phyloP scores from a whole-genome alignment of 495 filamentous ascomycete species.

The Lasiosphaeria hispida region DNA sequence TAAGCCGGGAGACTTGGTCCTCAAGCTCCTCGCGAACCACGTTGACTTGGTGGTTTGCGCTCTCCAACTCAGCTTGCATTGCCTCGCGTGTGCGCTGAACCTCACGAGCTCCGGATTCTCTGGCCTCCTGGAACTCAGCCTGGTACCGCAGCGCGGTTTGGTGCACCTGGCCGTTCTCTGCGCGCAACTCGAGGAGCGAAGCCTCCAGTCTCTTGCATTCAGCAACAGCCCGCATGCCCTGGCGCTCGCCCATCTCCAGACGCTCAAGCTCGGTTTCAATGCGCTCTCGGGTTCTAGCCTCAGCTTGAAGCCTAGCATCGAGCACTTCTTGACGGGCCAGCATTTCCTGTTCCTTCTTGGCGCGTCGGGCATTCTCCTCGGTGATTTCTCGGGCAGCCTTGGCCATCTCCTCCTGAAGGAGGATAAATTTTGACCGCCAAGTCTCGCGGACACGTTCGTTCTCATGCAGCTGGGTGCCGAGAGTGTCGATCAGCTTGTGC shows the following conservation, averaged over 20 bases:
- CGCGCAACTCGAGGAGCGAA: slow-evolving; percentile 59
- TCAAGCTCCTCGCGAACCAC: slow-evolving; percentile 75
- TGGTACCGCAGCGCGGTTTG: slow-evolving; percentile 67
- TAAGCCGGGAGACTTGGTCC: slow-evolving; percentile 63
- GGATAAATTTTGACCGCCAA: slow-evolving; percentile 76
- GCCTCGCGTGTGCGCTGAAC: slow-evolving; percentile 72
- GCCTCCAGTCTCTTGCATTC: slow-evolving; percentile 64
- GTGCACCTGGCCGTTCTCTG: slow-evolving; percentile 66
- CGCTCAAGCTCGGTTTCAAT: slow-evolving; percentile 76
- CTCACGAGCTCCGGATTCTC: slow-evolving; percentile 71
- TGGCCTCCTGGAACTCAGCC: slow-evolving; percentile 78
- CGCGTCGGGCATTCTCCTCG: slow-evolving; percentile 73
- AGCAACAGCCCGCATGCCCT: slow-evolving; percentile 57
- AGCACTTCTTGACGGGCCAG: slow-evolving; percentile 75
- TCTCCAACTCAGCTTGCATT: slow-evolving; percentile 77
- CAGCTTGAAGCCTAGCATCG: slow-evolving; percentile 70
- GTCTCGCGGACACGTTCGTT: slow-evolving; percentile 72
- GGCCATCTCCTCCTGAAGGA: slow-evolving; percentile 81
- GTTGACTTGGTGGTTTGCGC: slow-evolving; percentile 79
- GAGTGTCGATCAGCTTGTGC: slow-evolving; percentile 62
- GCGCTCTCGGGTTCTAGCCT: slow-evolving; percentile 71
- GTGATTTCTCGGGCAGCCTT: slow-evolving; percentile 71
- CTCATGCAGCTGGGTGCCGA: slow-evolving; percentile 78
- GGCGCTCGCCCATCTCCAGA: slow-evolving; percentile 71
- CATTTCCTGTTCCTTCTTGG: slow-evolving; percentile 70